A percentile compares a stretch with the other conserved stretches of the same genome.
Conservation (phyloP, 2,329 filamentous ascomycete genomes). For the Hypoxylon sp. region DNA sequence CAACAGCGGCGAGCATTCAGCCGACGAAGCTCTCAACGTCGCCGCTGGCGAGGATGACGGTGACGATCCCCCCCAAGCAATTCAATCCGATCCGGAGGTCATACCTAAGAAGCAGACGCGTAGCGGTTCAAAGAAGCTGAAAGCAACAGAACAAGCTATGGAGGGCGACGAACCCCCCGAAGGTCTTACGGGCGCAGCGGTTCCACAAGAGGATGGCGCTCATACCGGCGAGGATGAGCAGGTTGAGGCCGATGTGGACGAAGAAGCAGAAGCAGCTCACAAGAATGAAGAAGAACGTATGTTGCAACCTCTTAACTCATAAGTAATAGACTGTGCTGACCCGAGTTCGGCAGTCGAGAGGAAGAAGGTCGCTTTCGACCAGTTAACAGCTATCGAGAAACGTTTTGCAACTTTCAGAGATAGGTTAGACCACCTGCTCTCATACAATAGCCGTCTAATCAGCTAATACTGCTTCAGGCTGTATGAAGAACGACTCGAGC, state of each 20-base stretch:
- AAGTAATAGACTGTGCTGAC: slow-evolving; percentile 46
- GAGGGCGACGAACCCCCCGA: slow-evolving; percentile 45
- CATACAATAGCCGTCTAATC: slow-evolving; percentile 40
- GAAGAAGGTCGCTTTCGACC: slow-evolving; percentile 83
- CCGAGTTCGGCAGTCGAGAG: slow-evolving; percentile 71
- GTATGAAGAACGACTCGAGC: slow-evolving; percentile 87
- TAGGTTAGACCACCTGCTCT: slow-evolving; percentile 62
- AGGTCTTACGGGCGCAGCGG: slow-evolving; percentile 52
- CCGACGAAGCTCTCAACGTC: slow-evolving; percentile 48
- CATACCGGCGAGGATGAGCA: slow-evolving; percentile 67
- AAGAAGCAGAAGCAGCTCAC: slow-evolving; percentile 69
- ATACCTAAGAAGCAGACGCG: slow-evolving; percentile 51
- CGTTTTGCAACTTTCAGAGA: slow-evolving; percentile 90
- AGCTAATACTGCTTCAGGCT: slow-evolving; percentile 65
- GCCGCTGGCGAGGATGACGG: slow-evolving; percentile 42
- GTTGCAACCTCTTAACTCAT: slow-evolving; percentile 44
- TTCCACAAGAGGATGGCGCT: slow-evolving; percentile 57
- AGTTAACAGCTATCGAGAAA: slow-evolving; percentile 83
- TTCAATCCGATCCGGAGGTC: slow-evolving; percentile 44
- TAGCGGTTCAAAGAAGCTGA: slow-evolving; percentile 53
- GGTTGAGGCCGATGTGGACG: slow-evolving; percentile 67
- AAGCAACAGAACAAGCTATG: slow-evolving; percentile 44
- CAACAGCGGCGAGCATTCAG: slow-evolving; percentile 51
- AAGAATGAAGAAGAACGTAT: slow-evolving; percentile 75
- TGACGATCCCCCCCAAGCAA: slow-evolving; percentile 41